Evolutionary conservation across 2,329 filamentous ascomycete genomes (phyloP).

Genomic region (Trichoderma simmonsii): DNA sequence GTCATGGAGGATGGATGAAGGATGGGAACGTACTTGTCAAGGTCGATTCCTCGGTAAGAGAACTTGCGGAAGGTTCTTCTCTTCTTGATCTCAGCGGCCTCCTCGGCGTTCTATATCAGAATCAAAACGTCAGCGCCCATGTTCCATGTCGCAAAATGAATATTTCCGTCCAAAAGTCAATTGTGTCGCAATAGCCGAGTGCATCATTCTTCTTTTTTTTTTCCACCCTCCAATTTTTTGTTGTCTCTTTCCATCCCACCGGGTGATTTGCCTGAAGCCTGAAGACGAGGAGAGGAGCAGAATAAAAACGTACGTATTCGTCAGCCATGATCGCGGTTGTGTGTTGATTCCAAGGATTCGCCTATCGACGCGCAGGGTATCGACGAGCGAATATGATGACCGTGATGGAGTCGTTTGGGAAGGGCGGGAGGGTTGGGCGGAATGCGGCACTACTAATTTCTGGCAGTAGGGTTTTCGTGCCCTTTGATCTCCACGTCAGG

Average conservation of each 20-base stretch:
- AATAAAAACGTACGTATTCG: conserved; percentile 72
- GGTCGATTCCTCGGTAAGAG: conserved; percentile 98
- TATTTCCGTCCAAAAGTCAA: neutral
- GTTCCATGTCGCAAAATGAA: neutral
- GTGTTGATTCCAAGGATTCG: conserved; percentile 42
- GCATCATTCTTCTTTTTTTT: neutral
- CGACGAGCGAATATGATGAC: conserved; percentile 43
- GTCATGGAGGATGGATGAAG: neutral
- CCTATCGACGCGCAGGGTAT: conserved; percentile 42
- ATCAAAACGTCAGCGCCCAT: conserved; percentile 3
- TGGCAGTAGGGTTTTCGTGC: conserved; percentile 41
- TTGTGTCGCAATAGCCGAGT: conserved; percentile 14
- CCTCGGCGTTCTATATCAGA: conserved; percentile 76
- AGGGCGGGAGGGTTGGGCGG: conserved; percentile 27
- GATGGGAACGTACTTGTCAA: conserved; percentile 81
- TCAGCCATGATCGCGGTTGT: conserved; percentile 72
- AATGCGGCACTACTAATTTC: conserved; percentile 34
- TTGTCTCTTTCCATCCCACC: neutral
- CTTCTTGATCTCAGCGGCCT: conserved; percentile 99
- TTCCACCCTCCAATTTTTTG: conserved; percentile 20
- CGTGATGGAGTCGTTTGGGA: conserved; percentile 36
- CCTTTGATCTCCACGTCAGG: conserved; percentile 37
- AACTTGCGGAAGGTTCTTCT: conserved; percentile 99
- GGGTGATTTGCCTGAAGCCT: neutral
- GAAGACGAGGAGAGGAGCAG: conserved; percentile 25